A percentile compares a stretch with the other conserved stretches of the same genome.
phyloP scores from a whole-genome alignment of 768 basidiomycete genomes.

The Punctularia strigosozonata region DNA sequence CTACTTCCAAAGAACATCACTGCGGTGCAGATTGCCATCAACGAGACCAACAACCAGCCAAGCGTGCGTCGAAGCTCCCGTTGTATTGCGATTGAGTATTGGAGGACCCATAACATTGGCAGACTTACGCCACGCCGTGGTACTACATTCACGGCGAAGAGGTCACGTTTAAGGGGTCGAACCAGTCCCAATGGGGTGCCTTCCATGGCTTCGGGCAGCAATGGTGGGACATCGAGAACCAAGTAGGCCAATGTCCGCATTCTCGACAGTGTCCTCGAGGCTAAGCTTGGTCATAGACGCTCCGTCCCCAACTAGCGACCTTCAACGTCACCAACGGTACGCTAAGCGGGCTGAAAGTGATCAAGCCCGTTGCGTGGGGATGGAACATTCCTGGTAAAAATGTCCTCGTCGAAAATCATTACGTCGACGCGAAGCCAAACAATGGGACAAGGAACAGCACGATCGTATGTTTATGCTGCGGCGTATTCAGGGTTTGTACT shows the following conservation, averaged over 20 bases:
- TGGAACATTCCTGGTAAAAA: conserved; percentile 29
- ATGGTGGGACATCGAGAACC: conserved; percentile 36
- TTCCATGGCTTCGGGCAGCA: no score
- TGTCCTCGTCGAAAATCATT: conserved; percentile 26
- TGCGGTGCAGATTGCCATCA: conserved; percentile 27
- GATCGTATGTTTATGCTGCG: conserved; percentile 13
- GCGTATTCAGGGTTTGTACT: background rate
- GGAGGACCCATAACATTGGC: no score
- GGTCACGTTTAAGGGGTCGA: no score
- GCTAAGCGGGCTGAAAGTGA: conserved; percentile 28
- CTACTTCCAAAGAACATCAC: conserved; percentile 31
- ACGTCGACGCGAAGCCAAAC: conserved; percentile 27
- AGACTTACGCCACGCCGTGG: no score
- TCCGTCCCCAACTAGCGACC: conserved; percentile 35
- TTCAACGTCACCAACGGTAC: conserved; percentile 34
- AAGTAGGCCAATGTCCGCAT: conserved; percentile 17
- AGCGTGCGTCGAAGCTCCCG: conserved; percentile 16
- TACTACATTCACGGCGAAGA: no score
- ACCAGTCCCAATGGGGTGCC: no score
- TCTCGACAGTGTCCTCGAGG: conserved; percentile 24
- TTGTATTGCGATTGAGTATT: background rate
- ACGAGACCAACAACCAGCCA: conserved; percentile 23
- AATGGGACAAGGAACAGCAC: conserved; percentile 26
- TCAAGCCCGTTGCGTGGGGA: conserved; percentile 40
- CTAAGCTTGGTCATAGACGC: no score